Conservation (phyloP, 2,329 filamentous ascomycete species). For the Remersonia thermophila region DNA sequence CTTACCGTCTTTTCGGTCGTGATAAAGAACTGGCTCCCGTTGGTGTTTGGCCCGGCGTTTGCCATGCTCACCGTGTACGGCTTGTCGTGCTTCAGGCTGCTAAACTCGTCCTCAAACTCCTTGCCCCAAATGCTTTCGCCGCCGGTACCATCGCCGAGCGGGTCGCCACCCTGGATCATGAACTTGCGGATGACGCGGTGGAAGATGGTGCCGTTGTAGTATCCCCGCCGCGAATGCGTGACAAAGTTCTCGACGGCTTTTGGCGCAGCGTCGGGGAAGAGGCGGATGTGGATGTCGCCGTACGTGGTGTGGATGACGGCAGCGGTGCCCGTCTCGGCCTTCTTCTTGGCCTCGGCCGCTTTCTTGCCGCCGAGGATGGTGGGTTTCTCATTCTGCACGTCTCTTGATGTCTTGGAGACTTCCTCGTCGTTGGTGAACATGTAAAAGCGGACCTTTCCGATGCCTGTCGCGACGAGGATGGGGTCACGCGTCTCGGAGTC, state of each 20-base stretch:
- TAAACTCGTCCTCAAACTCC: slow-evolving; percentile 90
- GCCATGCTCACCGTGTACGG: slow-evolving; percentile 97
- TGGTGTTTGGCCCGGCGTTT: slow-evolving; percentile 89
- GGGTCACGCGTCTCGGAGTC: slow-evolving; percentile 87
- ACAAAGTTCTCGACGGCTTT: slow-evolving; percentile 97
- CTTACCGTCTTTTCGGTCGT: slow-evolving; percentile 88
- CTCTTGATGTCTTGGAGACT: slow-evolving; percentile 69
- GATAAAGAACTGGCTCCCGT: slow-evolving; percentile 96
- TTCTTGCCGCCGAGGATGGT: slow-evolving; percentile 49
- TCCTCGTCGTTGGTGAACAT: slow-evolving; percentile 91
- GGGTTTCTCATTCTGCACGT: slow-evolving; percentile 92
- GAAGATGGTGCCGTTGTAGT: slow-evolving; percentile 97
- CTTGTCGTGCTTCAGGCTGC: slow-evolving; percentile 82
- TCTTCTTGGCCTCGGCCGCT: slow-evolving; percentile 41
- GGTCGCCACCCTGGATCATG: slow-evolving; percentile 88
- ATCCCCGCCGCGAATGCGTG: slow-evolving; percentile 75
- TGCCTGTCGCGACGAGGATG: slow-evolving; percentile 72
- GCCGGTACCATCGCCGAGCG: slow-evolving; percentile 76
- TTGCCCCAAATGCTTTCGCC: slow-evolving; percentile 89
- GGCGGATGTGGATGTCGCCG: slow-evolving; percentile 84
- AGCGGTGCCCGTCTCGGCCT: slow-evolving; percentile 59
- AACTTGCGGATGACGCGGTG: slow-evolving; percentile 95
- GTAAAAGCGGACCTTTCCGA: slow-evolving; percentile 87
- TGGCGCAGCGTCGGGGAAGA: slow-evolving; percentile 87
- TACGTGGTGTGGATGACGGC: slow-evolving; percentile 86